Percentiles rank a stretch among this genome's conserved stretches.
phyloP scores from a whole-genome alignment of 78 protist genomes.

The Dictyostelium firmibasis region DNA sequence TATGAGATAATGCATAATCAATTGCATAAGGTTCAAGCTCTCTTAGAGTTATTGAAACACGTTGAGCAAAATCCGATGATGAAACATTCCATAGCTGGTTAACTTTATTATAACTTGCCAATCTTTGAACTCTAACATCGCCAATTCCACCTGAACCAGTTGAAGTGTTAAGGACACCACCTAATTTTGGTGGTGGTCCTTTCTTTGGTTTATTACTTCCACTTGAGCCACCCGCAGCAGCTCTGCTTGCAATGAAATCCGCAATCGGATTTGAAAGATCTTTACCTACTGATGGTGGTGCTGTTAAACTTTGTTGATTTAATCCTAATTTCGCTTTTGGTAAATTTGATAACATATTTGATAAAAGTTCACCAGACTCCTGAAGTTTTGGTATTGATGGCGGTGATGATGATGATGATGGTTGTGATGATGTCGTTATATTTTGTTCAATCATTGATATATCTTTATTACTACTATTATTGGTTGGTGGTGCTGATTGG shows the following conservation, averaged over 20 bases:
- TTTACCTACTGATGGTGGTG: constrained; percentile 62
- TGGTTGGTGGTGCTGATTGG: not conserved
- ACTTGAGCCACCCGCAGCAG: not conserved
- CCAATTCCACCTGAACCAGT: not conserved
- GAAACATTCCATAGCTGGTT: constrained; percentile 44
- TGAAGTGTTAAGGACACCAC: not conserved
- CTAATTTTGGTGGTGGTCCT: constrained; percentile 57
- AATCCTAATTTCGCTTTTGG: constrained; percentile 9
- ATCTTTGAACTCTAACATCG: constrained; percentile 30
- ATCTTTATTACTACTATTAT: not conserved
- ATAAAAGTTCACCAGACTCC: constrained; percentile 41
- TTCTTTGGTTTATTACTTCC: not conserved
- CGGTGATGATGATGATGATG: not conserved
- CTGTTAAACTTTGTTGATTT: constrained; percentile 43
- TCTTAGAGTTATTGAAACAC: not conserved
- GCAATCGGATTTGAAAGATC: constrained; percentile 71
- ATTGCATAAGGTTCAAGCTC: constrained; percentile 60
- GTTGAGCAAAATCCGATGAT: constrained; percentile 35
- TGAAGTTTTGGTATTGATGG: not conserved
- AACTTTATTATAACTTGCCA: constrained; percentile 62
- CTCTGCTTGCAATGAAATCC: constrained; percentile 39
- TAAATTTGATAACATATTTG: constrained; percentile 17
- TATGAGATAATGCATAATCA: constrained; percentile 28
- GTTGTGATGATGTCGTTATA: not conserved
- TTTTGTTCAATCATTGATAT: constrained; percentile 5